Percentiles rank a stretch among this genome's conserved stretches.
Conservation (phyloP, 176 grass and related monocot genomes). For the maize (Zea mays) region DNA sequence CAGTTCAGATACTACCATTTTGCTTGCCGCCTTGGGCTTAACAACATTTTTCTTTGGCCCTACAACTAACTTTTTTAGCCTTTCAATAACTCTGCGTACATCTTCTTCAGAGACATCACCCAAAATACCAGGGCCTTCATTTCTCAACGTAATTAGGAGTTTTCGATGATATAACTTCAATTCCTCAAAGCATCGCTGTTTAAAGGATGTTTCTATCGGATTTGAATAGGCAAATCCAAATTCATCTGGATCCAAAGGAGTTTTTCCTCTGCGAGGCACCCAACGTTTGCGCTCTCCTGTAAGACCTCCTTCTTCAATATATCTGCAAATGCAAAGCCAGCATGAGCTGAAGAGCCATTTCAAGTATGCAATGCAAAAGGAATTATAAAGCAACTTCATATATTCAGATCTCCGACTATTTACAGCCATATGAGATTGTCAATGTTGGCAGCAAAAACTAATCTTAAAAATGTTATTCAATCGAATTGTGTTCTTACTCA, state of each 20-base stretch:
- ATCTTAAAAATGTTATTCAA: conserved; percentile 1
- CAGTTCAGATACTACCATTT: conserved; percentile 93
- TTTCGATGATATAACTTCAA: conserved; percentile 76
- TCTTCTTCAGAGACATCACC: conserved; percentile 78
- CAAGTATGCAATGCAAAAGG: conserved; percentile 13
- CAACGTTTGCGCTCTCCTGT: conserved; percentile 98
- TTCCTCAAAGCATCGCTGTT: conserved; percentile 79
- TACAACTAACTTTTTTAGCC: conserved; percentile 73
- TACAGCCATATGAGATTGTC: not conserved
- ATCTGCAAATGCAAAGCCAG: conserved; percentile 51
- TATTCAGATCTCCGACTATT: conserved; percentile 7
- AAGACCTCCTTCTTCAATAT: conserved; percentile 94
- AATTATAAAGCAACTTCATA: conserved; percentile 17
- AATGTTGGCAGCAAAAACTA: not conserved
- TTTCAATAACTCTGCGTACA: conserved; percentile 70
- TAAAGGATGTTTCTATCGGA: conserved; percentile 87
- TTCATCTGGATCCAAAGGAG: conserved; percentile 85
- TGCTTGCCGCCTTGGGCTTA: conserved; percentile 97
- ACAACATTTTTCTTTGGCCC: conserved; percentile 70
- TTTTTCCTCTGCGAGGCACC: conserved; percentile 90
- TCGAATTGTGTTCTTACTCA: conserved; percentile 12
- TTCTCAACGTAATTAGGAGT: conserved; percentile 70
- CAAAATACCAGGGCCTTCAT: conserved; percentile 86
- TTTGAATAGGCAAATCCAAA: conserved; percentile 95
- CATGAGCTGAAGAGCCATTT: conserved; percentile 8